Percentiles rank a stretch among this genome's conserved stretches.
These are phyloP conservation scores for Dothidotthia symphoricarpi DNA, from an alignment of 2,329 filamentous ascomycete species.

Conservation along the genomic window DNA sequence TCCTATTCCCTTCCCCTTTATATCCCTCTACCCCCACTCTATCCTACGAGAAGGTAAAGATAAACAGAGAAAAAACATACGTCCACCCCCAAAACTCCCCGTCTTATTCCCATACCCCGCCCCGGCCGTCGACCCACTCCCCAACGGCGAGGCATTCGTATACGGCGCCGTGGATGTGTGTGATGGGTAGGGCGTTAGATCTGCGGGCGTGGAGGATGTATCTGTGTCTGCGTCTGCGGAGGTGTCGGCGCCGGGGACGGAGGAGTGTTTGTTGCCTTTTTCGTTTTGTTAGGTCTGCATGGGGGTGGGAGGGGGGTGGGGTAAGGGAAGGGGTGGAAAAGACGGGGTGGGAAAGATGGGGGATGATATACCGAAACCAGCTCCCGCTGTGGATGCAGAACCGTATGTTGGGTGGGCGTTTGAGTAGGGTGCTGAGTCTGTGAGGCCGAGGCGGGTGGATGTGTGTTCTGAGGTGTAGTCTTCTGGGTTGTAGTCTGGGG, in stretches of 20 bases:
- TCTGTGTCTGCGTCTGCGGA: too few species aligned
- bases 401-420: conserved; percentile 32
- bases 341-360: not conserved
- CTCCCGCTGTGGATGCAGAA: conserved; percentile 33
- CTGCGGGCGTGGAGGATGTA: conserved; percentile 10
- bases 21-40: not conserved
- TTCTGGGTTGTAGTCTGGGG: conserved; percentile 16
- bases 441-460: conserved; percentile 29
- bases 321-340: not conserved
- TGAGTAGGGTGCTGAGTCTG: conserved; percentile 26
- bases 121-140: conserved; percentile 35
- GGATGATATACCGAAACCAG: conserved; percentile 26
- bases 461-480: conserved; percentile 21
- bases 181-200: conserved; percentile 24
- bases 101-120: conserved; percentile 45
- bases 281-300: not conserved
- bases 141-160: conserved; percentile 22
- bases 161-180: conserved; percentile 24
- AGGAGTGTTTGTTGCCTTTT: conserved; percentile 36
- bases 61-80: conserved; percentile 12
- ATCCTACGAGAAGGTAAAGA: too few species aligned
- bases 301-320: too few species aligned
- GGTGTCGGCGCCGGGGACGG: conserved; percentile 1
- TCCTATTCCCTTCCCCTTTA: not conserved
- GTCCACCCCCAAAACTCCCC: conserved; percentile 19